phyloP scores from a whole-genome alignment of 768 basidiomycete genomes.

The Rossbeevera mucosa region DNA sequence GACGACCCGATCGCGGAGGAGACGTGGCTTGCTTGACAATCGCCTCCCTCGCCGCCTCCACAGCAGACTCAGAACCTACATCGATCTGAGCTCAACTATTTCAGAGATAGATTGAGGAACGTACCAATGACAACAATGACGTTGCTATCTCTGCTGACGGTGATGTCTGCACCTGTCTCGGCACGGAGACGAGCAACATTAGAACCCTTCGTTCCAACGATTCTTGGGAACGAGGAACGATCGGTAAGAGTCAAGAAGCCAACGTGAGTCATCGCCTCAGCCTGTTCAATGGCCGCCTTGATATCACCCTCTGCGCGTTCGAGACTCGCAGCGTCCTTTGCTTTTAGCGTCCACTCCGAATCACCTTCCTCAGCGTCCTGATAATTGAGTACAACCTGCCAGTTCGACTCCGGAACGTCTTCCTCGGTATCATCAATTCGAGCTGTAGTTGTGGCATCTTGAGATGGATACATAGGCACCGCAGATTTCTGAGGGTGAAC shows the following conservation, averaged over 20 bases:
- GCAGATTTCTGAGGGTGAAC: constrained; percentile 54
- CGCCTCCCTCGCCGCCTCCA: constrained; percentile 70
- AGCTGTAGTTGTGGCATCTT: constrained; percentile 44
- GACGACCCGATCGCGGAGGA: constrained; percentile 17
- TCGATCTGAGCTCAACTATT: constrained; percentile 5
- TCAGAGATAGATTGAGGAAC: background rate
- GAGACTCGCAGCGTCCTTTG: constrained; percentile 69
- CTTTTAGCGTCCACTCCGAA: constrained; percentile 80
- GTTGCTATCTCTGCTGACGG: constrained; percentile 82
- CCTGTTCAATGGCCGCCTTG: constrained; percentile 65
- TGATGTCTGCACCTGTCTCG: constrained; percentile 91
- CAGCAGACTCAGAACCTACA: constrained; percentile 63
- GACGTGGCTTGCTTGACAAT: constrained; percentile 58
- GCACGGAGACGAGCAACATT: constrained; percentile 84
- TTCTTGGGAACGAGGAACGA: constrained; percentile 84
- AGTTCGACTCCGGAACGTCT: constrained; percentile 48
- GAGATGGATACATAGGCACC: constrained; percentile 53
- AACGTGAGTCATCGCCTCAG: constrained; percentile 68
- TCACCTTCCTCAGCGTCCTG: constrained; percentile 78
- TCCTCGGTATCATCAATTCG: constrained; percentile 77
- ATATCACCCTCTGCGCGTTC: constrained; percentile 70
- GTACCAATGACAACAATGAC: constrained; percentile 84
- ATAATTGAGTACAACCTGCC: constrained; percentile 79
- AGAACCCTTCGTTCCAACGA: constrained; percentile 88
- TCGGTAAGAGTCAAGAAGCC: constrained; percentile 83